A percentile compares a stretch with the other conserved stretches of the same genome.
phyloP scores from a whole-genome alignment of 2,329 filamentous ascomycete species.

The Scedosporium aurantiacum region DNA sequence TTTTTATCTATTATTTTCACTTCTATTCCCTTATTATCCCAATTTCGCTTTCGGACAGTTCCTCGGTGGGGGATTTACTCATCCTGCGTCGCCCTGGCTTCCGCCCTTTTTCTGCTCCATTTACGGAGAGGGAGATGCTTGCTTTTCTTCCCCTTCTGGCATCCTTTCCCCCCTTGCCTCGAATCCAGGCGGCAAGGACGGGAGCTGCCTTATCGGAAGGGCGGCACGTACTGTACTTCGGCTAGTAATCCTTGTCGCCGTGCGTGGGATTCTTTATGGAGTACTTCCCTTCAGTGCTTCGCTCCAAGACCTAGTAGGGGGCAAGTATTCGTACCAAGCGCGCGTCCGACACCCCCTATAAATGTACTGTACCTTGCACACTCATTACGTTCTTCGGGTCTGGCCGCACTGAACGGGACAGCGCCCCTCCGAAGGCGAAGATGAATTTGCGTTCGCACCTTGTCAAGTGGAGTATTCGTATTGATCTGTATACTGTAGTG shows the following conservation, averaged over 20 bases:
- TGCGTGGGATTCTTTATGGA: background rate
- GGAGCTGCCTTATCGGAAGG: slow-evolving; percentile 1
- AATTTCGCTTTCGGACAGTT: too few species aligned
- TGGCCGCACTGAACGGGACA: too few species aligned
- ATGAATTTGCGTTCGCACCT: too few species aligned
- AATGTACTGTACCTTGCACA: background rate
- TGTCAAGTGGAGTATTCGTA: too few species aligned
- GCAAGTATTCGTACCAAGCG: background rate
- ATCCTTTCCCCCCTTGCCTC: background rate
- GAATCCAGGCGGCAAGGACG: slow-evolving; percentile 1
- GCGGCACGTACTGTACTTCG: slow-evolving; percentile 1
- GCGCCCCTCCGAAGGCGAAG: too few species aligned
- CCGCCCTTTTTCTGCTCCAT: background rate
- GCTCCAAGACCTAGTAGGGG: background rate
- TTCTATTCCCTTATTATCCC: too few species aligned
- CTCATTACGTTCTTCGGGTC: too few species aligned
- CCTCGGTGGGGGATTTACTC: too few species aligned
- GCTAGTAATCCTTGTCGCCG: background rate
- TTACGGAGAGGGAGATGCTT: background rate
- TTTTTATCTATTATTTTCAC: too few species aligned
- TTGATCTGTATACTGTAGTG: too few species aligned
- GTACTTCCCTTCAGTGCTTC: background rate
- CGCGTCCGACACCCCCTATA: background rate
- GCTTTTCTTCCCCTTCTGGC: background rate
- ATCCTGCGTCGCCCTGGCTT: too few species aligned